Base-by-base conservation (phyloP, 1,139 yeast genomes). In the Debaryomyces udenii region DNA sequence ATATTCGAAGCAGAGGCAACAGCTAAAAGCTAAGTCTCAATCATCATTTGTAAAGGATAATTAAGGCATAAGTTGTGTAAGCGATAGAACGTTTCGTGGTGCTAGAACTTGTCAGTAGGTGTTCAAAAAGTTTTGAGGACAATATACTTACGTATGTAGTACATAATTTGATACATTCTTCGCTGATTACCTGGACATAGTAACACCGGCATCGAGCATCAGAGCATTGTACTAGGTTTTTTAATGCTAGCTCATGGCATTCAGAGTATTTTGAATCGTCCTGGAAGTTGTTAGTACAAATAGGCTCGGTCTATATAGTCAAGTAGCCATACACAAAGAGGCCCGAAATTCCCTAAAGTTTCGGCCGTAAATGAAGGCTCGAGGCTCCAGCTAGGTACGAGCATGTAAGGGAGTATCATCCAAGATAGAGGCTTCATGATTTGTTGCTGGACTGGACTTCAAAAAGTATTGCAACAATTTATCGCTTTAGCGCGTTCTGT, bases 261-360 rank as follows among this genome's bases (percentile, higher is more conserved):
- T 45, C 29, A n/a, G 30, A 20, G 37, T 46, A 46, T 15, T 40
- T 33, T 10, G 23, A 9, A 23, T 27, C 43, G n/a, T 32, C 37
- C 49, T 46, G 13, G 11, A 10, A 18, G 28, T 30, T 23, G 35
- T 32, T 15, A 32, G 35, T 32, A 32, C 22, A 17, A 24, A 11
- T 14, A 32, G 35, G 15, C 11, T n/a, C 6, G 31, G 20, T 27
- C n/a, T 31, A 6, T 31, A 9, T 11, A 31, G 22, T 27, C 22
- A n/a, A 27, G 26, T 13, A 29, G 27, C 37, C 50, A 31, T 45
- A 47, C 50, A 38, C 50, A 47, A 34, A 46, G 34, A n/a, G 50
- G 49, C 9, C 50, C 50, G 34, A 47, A 27, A 26, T 40, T 41
- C 22, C 33, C 31, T 31, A 45, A 38, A 22, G 18, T 2, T 31